phyloP scores from a whole-genome alignment of 2,329 filamentous ascomycete genomes.

The Graphilbum ipis-grandicollis region DNA sequence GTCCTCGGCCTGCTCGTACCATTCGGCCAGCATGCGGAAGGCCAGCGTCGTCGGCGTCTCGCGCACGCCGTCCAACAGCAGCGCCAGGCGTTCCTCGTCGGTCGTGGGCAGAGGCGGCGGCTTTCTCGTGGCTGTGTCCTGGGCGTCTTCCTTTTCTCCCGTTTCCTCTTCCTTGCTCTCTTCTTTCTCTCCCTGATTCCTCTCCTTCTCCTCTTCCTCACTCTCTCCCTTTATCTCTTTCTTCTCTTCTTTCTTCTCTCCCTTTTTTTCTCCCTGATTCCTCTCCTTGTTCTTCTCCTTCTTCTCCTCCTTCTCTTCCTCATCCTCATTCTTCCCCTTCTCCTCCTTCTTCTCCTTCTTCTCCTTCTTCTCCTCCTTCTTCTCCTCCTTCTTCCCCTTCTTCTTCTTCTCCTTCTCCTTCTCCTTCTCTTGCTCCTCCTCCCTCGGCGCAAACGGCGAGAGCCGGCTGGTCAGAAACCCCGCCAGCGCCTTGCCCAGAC shows the following conservation, averaged over 20 bases:
- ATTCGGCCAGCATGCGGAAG: conserved; percentile 67
- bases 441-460: conserved; percentile 52
- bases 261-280: no score
- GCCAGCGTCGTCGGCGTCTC: conserved; percentile 58
- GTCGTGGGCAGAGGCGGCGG: conserved; percentile 31
- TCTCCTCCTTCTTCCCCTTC: conserved; percentile 18
- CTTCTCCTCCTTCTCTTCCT: no score
- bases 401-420: background rate
- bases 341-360: no score
- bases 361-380: conserved; percentile 29
- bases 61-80: conserved; percentile 61
- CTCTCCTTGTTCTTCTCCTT: no score
- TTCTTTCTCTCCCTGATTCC: no score
- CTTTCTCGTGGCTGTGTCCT: background rate
- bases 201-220: no score
- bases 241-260: no score
- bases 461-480: conserved; percentile 70
- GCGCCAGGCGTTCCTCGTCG: conserved; percentile 60
- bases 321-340: no score
- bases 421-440: conserved; percentile 1
- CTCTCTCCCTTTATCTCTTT: no score
- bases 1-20: conserved; percentile 73
- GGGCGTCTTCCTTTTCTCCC: conserved; percentile 13
- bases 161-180: no score
- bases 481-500: conserved; percentile 64